phyloP scores from a whole-genome alignment of 495 filamentous ascomycete species.

The Delitschia confertaspora region DNA sequence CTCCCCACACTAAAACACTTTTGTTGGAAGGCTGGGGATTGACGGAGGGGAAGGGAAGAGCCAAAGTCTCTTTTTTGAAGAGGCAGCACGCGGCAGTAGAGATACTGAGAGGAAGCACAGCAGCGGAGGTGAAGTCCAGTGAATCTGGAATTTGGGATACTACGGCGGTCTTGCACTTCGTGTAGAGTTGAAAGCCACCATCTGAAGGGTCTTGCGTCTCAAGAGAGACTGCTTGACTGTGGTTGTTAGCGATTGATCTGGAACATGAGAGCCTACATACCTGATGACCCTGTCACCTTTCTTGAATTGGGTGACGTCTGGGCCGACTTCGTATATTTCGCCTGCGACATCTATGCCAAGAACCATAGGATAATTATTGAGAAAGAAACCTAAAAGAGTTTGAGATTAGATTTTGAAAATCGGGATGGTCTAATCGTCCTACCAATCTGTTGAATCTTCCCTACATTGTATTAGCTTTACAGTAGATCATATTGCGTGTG shows the following conservation, averaged over 20 bases:
- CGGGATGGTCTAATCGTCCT: neutral
- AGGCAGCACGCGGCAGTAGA: slow-evolving; percentile 47
- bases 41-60: slow-evolving; percentile 30
- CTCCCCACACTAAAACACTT: slow-evolving; percentile 52
- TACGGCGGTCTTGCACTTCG: slow-evolving; percentile 32
- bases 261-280: slow-evolving; percentile 11
- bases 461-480: slow-evolving; percentile 1
- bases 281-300: slow-evolving; percentile 40
- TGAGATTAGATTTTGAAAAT: neutral
- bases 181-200: slow-evolving; percentile 44
- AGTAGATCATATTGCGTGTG: slow-evolving; percentile 11
- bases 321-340: slow-evolving; percentile 38
- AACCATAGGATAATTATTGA: slow-evolving; percentile 37
- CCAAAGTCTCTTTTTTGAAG: slow-evolving; percentile 39
- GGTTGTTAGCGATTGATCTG: slow-evolving; percentile 3
- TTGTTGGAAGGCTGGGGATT: slow-evolving; percentile 30
- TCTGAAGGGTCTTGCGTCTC: slow-evolving; percentile 24
- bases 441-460: slow-evolving; percentile 16
- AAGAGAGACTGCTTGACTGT: slow-evolving; percentile 31
- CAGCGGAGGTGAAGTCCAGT: slow-evolving; percentile 41
- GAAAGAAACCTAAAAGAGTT: slow-evolving; percentile 23
- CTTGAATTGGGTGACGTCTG: slow-evolving; percentile 37
- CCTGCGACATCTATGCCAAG: slow-evolving; percentile 41
- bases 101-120: slow-evolving; percentile 46
- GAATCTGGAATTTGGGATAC: slow-evolving; percentile 40